Evolutionary conservation across 306 rosid genomes (phyloP).

Genomic region (Vigna unguiculata): DNA sequence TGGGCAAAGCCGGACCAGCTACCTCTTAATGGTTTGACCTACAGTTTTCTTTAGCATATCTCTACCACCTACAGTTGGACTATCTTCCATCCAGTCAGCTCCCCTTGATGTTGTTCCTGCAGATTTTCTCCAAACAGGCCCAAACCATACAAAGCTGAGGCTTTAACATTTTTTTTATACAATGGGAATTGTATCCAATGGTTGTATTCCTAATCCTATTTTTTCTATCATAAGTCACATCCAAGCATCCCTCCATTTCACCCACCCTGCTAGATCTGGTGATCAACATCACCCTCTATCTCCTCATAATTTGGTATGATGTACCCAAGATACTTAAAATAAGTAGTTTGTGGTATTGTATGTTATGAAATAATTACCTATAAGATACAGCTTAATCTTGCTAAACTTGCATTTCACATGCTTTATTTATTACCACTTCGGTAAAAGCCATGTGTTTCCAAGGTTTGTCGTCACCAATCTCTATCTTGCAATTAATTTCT

Average conservation of each 20-base stretch:
- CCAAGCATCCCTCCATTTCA: background rate
- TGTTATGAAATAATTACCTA: background rate
- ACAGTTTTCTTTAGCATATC: background rate
- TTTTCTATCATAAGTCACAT: background rate
- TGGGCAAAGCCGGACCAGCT: background rate
- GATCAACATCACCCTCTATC: background rate
- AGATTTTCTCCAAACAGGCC: background rate
- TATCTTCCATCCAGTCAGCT: background rate
- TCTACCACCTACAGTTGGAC: background rate
- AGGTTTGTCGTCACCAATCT: background rate
- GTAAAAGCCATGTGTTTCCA: background rate
- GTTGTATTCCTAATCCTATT: background rate
- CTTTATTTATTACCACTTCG: background rate
- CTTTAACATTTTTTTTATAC: background rate
- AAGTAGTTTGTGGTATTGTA: background rate
- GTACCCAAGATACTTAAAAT: background rate
- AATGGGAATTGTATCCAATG: background rate
- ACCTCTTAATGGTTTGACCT: background rate
- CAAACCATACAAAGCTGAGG: background rate
- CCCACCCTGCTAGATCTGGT: background rate
- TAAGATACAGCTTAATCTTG: background rate
- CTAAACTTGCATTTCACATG: constrained; percentile 6
- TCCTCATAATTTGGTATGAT: background rate
- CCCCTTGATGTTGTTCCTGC: background rate
- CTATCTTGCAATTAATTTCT: background rate